phyloP scores from a whole-genome alignment of 106 monocot genomes.

The Phalaenopsis aphrodite region DNA sequence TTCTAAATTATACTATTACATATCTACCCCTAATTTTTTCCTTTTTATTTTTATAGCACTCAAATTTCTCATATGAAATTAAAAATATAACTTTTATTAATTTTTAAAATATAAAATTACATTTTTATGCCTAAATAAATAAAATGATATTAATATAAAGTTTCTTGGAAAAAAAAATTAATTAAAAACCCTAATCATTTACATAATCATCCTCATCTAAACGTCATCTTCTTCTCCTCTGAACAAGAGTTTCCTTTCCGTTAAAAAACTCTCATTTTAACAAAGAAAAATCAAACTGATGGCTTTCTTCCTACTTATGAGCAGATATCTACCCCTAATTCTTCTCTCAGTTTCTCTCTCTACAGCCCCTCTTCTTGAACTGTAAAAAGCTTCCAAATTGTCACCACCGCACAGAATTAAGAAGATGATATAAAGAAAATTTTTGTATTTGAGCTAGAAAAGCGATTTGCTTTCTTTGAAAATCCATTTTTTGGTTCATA shows the following conservation, averaged over 20 bases:
- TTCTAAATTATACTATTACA: no score
- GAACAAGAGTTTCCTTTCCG: not conserved
- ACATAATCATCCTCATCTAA: not conserved
- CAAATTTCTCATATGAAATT: no score
- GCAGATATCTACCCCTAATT: not conserved
- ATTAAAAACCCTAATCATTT: no score
- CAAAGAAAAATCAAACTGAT: not conserved
- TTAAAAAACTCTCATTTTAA: not conserved
- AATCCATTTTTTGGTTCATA: not conserved
- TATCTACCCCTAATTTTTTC: no score
- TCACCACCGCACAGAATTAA: not conserved
- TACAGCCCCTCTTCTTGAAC: not conserved
- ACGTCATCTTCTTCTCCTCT: not conserved
- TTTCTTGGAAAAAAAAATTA: no score
- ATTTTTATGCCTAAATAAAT: no score
- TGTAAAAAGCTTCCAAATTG: not conserved
- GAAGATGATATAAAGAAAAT: not conserved
- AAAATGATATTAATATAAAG: no score
- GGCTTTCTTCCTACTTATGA: conserved; percentile 7
- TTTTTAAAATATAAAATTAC: no score
- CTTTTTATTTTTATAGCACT: no score
- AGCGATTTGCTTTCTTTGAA: not conserved
- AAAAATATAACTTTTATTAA: no score
- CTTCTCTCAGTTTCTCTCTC: not conserved
- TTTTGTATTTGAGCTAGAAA: not conserved